These are phyloP conservation scores for Fusarium sp. DNA, from an alignment of 2,329 filamentous ascomycete genomes.

Conservation along the genomic window DNA sequence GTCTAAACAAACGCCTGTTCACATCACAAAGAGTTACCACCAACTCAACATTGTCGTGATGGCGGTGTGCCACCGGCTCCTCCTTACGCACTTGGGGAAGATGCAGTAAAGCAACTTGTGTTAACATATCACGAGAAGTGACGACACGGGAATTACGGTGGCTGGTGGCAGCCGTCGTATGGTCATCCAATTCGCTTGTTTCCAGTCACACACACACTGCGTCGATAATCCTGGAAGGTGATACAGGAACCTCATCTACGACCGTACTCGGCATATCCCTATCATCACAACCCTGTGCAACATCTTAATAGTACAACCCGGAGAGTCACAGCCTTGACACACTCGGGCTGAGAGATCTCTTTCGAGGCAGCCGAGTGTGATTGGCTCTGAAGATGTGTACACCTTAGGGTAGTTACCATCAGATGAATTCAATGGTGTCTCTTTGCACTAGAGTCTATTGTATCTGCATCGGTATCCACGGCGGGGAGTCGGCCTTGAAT, in stretches of 20 bases:
- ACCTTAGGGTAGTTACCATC: background rate
- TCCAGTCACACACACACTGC: conserved; percentile 18
- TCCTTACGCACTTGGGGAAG: background rate
- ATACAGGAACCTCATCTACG: background rate
- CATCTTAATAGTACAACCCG: background rate
- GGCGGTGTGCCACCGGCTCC: background rate
- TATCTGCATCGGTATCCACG: conserved; percentile 19
- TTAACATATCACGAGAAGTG: conserved; percentile 15
- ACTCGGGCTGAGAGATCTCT: background rate
- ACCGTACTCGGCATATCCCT: background rate
- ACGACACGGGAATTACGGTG: conserved; percentile 17
- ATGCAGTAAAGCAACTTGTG: background rate
- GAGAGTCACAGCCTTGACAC: conserved; percentile 1
- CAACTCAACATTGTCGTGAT: background rate
- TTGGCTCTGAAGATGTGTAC: conserved; percentile 1
- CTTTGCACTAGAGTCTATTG: background rate
- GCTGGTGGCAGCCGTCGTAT: conserved; percentile 3
- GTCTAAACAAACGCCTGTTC: background rate
- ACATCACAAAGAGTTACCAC: background rate
- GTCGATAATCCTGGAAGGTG: conserved; percentile 5
- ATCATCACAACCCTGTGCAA: conserved; percentile 1
- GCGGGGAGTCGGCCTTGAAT: conserved; percentile 24
- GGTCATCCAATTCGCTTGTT: conserved; percentile 27
- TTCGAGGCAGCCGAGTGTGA: conserved; percentile 16
- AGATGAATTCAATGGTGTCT: too few species aligned